Base-by-base conservation (phyloP, 1,284 basidiomycete species). In the Megacollybia platyphylla region DNA sequence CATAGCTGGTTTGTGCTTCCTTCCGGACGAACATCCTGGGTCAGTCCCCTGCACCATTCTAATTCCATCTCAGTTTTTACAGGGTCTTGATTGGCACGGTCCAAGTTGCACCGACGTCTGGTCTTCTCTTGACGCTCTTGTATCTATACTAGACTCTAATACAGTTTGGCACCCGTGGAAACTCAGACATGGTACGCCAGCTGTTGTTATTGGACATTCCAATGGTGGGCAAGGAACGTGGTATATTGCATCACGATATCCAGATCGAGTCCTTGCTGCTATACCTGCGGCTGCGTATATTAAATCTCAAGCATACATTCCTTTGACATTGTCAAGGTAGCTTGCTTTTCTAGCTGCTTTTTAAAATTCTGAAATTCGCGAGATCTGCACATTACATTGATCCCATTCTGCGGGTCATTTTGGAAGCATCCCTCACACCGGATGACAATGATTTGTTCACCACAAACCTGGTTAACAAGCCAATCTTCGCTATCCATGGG, bases 201-300 rank as follows among this genome's bases (percentile, higher is more conserved):
- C 79, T 0, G 57, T 87, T 7, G 54, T 92, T 5, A 63, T 92
- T 37, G 91, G 91, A 0, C 91, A 96, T 55, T 93, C 89, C 2
- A 96, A 96, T 56, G 91, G 91, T 7, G 91, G 90, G 2, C 91
- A 94, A 59, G 91, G 91, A 0, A 69, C 82, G 2, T 91, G 88
- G 85, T 80, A 89, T 55, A 54, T 83, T 4, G 76, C 84, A 1
- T 71, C 76, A 18, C 68, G 82, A 44, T 86, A 74, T 55, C 88
- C 90, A 0, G 89, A 93, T 56, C 67, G 73, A 31, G 71, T 89
- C 1, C 55, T 80, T 3, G 89, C 71, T 80, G 82, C 76, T 9
- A 62, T 88, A 7, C 74, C 84, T 11, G 84, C 83, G 0, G 74
- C 87, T 8, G 87, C 67, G 1, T 91, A 84, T 56, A 73, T 87